Conservation (phyloP, 371 early-diverging fungal genomes). For the Furculomyces boomerangus region DNA sequence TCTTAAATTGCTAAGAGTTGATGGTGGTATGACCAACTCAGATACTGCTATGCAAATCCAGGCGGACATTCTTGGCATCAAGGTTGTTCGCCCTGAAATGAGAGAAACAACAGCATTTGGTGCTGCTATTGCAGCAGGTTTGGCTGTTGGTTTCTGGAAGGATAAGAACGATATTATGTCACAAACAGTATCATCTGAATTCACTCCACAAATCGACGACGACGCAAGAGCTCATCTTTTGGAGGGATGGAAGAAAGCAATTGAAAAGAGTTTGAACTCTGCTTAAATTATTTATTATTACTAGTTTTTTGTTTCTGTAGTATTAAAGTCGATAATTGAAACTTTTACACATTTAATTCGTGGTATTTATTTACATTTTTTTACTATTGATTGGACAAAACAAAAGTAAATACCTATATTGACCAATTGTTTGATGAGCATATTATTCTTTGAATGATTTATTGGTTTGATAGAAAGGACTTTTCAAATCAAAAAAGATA, state of each 20-base stretch:
- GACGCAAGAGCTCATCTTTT: slow-evolving; percentile 42
- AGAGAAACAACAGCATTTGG: slow-evolving; percentile 85
- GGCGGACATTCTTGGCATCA: slow-evolving; percentile 67
- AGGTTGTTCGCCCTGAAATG: slow-evolving; percentile 76
- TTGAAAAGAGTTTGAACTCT: slow-evolving; percentile 47
- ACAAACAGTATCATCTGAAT: slow-evolving; percentile 20
- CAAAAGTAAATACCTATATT: no score
- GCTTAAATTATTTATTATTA: no score
- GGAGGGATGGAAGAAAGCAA: slow-evolving; percentile 69
- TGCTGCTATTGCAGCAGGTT: slow-evolving; percentile 84
- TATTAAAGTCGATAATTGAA: no score
- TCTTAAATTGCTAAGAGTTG: slow-evolving; percentile 57
- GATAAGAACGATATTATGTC: slow-evolving; percentile 23
- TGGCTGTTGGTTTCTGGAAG: slow-evolving; percentile 58
- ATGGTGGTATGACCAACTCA: slow-evolving; percentile 85
- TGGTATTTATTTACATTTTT: no score
- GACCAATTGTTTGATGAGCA: no score
- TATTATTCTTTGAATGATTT: no score
- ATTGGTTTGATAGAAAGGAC: no score
- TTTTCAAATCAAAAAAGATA: no score
- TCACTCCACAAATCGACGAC: slow-evolving; percentile 24
- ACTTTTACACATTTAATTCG: no score
- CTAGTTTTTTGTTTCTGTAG: no score
- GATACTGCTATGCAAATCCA: slow-evolving; percentile 83
- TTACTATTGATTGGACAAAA: no score